These are phyloP conservation scores for Lophiotrema nucula DNA, from an alignment of 495 filamentous ascomycete genomes.

Conservation along the genomic window DNA sequence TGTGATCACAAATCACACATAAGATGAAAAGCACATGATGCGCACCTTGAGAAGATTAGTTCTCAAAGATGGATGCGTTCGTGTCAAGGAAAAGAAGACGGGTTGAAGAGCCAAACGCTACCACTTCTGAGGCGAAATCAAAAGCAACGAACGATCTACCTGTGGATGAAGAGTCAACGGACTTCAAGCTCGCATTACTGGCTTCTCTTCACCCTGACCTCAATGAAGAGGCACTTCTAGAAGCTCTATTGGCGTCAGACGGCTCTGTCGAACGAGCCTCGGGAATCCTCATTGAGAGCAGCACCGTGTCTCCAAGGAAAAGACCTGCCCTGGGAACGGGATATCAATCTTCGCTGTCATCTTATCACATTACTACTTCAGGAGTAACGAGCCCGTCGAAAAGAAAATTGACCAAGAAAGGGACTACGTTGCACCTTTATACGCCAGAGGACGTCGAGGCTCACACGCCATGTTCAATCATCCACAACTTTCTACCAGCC, in stretches of 20 bases:
- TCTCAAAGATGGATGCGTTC: slow-evolving; percentile 56
- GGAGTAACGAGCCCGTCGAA: slow-evolving; percentile 4
- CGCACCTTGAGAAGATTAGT: too few species aligned
- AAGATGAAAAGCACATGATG: too few species aligned
- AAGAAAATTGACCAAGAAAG: slow-evolving; percentile 65
- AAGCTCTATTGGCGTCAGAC: slow-evolving; percentile 71
- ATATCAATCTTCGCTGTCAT: slow-evolving; percentile 40
- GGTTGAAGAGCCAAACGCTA: slow-evolving; percentile 10
- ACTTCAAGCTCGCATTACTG: slow-evolving; percentile 81
- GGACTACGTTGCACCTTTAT: slow-evolving; percentile 77
- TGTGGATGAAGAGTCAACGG: slow-evolving; percentile 76
- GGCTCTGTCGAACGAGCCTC: slow-evolving; percentile 70
- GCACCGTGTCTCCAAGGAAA: slow-evolving; percentile 24
- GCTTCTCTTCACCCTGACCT: slow-evolving; percentile 68
- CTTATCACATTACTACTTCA: slow-evolving; percentile 19
- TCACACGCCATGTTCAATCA: slow-evolving; percentile 83
- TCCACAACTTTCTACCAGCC: slow-evolving; percentile 82
- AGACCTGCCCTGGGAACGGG: slow-evolving; percentile 41
- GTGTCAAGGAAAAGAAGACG: slow-evolving; percentile 52
- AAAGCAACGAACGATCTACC: too few species aligned
- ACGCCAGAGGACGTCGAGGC: slow-evolving; percentile 72
- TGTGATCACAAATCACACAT: too few species aligned
- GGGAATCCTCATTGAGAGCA: slow-evolving; percentile 25
- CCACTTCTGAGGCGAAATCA: neutral
- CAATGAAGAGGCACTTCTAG: slow-evolving; percentile 66